Evolutionary conservation across 805 yeast species (phyloP).

Genomic region (Hanseniaspora nectarophila): DNA sequence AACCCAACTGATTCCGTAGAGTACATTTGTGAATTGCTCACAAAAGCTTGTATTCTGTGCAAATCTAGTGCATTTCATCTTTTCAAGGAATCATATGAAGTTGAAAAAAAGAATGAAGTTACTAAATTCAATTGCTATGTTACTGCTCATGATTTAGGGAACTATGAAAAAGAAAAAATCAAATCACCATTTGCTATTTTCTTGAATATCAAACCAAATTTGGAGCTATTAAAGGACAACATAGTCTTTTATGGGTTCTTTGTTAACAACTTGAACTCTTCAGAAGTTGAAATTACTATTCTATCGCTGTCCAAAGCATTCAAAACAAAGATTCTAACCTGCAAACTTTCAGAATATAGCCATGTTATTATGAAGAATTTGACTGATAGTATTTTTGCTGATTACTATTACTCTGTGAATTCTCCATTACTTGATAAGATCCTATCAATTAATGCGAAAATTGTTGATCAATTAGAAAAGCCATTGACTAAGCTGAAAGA

Average conservation of each 20-base stretch:
- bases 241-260: constrained; percentile 15
- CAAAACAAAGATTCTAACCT: constrained; percentile 11
- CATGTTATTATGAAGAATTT: constrained; percentile 13
- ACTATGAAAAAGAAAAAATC: constrained; percentile 42
- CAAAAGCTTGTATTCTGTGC: constrained; percentile 55
- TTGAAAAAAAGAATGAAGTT: constrained; percentile 40
- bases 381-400: constrained; percentile 5
- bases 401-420: constrained; percentile 20
- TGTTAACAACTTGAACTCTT: not conserved
- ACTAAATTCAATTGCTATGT: constrained; percentile 40
- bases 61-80: constrained; percentile 71
- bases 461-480: constrained; percentile 19
- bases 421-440: constrained; percentile 21
- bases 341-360: constrained; percentile 10
- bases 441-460: constrained; percentile 19
- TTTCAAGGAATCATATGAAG: constrained; percentile 37
- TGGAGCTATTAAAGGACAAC: constrained; percentile 17
- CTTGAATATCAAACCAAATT: constrained; percentile 37
- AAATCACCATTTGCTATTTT: constrained; percentile 56
- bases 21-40: constrained; percentile 21
- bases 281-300: constrained; percentile 5
- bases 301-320: not conserved
- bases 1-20: constrained; percentile 18
- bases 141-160: constrained; percentile 53
- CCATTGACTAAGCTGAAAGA: constrained; percentile 16